Percentiles rank a stretch among this genome's conserved stretches.
Conservation (phyloP, 169 alveolate genomes). For the Neospora caninum region DNA sequence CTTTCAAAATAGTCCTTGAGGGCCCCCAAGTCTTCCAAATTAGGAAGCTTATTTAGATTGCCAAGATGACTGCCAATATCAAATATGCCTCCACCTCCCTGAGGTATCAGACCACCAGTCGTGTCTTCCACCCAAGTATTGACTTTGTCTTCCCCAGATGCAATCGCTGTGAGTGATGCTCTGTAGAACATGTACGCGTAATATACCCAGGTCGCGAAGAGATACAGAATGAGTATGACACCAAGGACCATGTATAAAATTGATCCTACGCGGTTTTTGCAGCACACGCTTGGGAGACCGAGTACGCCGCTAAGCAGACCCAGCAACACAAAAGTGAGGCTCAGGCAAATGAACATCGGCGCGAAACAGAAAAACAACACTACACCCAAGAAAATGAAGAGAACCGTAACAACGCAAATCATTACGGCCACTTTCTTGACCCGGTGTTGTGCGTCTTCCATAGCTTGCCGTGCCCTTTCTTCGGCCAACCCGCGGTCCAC, state of each 20-base stretch:
- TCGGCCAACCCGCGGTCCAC: background rate
- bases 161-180: background rate
- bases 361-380: background rate
- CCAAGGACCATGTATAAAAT: background rate
- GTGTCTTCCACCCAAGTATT: slow-evolving; percentile 20
- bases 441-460: background rate
- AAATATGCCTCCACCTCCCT: background rate
- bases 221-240: background rate
- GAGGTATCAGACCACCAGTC: background rate
- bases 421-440: background rate
- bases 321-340: background rate
- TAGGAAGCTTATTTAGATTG: too few species aligned
- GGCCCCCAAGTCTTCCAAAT: background rate
- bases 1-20: background rate
- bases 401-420: background rate
- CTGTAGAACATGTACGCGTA: background rate
- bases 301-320: background rate
- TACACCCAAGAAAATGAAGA: background rate
- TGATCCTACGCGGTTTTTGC: background rate
- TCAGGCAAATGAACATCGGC: background rate
- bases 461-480: background rate
- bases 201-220: background rate
- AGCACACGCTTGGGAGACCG: background rate
- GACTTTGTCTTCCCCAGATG: background rate
- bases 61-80: background rate